Conservation (phyloP, 2,329 filamentous ascomycete species). For the Raffaelea ambrosiae region DNA sequence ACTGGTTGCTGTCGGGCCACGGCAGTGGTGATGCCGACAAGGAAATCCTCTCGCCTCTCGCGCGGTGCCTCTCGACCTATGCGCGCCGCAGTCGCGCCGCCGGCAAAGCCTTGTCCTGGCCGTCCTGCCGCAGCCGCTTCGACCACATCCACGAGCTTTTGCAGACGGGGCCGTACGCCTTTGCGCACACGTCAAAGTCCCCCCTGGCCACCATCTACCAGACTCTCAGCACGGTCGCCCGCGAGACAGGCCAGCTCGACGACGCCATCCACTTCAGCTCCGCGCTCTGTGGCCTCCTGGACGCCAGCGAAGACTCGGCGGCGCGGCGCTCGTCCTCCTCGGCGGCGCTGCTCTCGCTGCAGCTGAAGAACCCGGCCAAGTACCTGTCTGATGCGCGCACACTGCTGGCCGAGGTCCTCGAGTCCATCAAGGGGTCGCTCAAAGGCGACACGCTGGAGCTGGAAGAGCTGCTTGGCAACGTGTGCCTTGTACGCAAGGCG, state of each 20-base stretch:
- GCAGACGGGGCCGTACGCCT: conserved; percentile 17
- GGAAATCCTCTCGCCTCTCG: conserved; percentile 58
- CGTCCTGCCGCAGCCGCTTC: conserved; percentile 26
- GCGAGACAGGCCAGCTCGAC: conserved; percentile 36
- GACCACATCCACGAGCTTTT: conserved; percentile 29
- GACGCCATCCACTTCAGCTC: conserved; percentile 49
- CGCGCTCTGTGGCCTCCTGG: conserved; percentile 31
- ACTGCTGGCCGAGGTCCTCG: conserved; percentile 39
- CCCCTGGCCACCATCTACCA: conserved; percentile 43
- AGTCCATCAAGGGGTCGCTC: conserved; percentile 48
- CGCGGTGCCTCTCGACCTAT: conserved; percentile 54
- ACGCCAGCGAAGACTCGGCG: conserved; percentile 32
- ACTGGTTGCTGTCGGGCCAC: conserved; percentile 51
- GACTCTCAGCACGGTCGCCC: conserved; percentile 34
- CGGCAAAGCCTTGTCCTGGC: conserved; percentile 25
- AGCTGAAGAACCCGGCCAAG: conserved; percentile 36
- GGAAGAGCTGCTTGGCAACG: conserved; percentile 50
- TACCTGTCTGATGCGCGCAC: conserved; percentile 25
- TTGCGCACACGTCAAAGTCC: conserved; percentile 28
- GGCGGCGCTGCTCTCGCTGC: conserved; percentile 46
- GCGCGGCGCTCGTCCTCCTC: conserved; percentile 43
- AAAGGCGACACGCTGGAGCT: conserved; percentile 51
- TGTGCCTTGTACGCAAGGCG: conserved; percentile 47
- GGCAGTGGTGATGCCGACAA: conserved; percentile 44
- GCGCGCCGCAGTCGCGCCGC: conserved; percentile 37